Evolutionary conservation across 805 yeast genomes (phyloP), one percentile per base, ranked within the genome.

Genomic region (Wickerhamiella azymoides): DNA sequence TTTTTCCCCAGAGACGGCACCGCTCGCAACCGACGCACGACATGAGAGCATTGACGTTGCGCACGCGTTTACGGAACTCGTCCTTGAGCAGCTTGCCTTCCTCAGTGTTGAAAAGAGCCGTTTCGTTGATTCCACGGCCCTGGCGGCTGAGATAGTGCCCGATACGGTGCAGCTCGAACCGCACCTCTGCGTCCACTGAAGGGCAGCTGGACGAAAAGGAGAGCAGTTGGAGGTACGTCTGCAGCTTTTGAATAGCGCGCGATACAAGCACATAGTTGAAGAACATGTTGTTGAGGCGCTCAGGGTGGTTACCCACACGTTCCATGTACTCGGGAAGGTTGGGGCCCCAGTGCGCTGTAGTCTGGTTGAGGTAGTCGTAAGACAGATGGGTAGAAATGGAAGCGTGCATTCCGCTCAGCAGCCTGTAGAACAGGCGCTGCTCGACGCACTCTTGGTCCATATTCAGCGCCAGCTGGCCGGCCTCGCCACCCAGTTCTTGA

Each of bases 21-120:
- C 96, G 73, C 61, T 92, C 98, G 68, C 99, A 92, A 33, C 95
- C 96, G 36, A 92, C 97, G 67, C 99, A 92, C 62, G 89, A 96
- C 96, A 92, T 92, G 38, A 92, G 77, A 43, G 84, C 80, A 17
- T 94, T 79, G 19, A 92, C 93, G 60, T 92, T 92, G 58, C 77
- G 79, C 62, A 92, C 93, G 44, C 94, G 79, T 33, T 73, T 64
- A 50, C 89, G 74, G 66, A 92, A 88, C 56, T 92, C 97, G 51
- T 80, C 79, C 57, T 92, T 92, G 48, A 89, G 70, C 2, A 62
- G 65, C 27, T 39, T 48, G n/a, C 65, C 67, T 48, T 70, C 64
- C 2, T 62, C 60, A 5, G 60, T 48, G 1, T 57, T 57, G 61
- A 77, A 68, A 51, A 73, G 57, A 50, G 70, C 49, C 47, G 70